Evolutionary conservation across 116 monocot species (phyloP).

Genomic region (Iris pallida): DNA sequence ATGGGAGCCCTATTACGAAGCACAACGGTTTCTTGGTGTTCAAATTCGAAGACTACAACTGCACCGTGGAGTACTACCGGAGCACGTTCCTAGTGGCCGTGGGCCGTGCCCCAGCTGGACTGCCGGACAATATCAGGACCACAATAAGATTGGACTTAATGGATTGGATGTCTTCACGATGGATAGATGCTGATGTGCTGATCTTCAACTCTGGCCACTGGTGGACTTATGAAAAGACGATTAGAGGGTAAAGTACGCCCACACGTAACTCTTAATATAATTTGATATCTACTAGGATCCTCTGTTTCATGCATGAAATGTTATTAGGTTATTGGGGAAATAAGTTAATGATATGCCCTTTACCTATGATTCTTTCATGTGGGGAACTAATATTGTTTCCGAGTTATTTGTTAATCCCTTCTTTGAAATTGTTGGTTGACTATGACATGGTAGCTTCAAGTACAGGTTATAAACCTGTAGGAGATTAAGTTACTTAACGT

Average conservation of each 20-base stretch:
- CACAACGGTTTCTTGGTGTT: constrained; percentile 69
- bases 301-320: too few relatives aligned
- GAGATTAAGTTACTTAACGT: too few relatives aligned
- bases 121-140: constrained; percentile 34
- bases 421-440: too few relatives aligned
- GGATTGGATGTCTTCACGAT: constrained; percentile 56
- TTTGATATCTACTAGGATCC: too few relatives aligned
- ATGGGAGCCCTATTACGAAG: constrained; percentile 70
- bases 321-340: not conserved
- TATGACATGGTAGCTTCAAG: too few relatives aligned
- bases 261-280: not conserved
- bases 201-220: constrained; percentile 85
- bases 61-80: constrained; percentile 77
- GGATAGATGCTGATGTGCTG: constrained; percentile 66
- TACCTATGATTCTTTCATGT: too few relatives aligned
- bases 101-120: constrained; percentile 39
- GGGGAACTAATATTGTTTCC: too few relatives aligned
- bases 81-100: constrained; percentile 60
- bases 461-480: too few relatives aligned
- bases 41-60: constrained; percentile 65
- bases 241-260: constrained; percentile 39
- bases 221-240: constrained; percentile 89
- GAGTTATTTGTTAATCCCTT: too few relatives aligned
- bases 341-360: too few relatives aligned
- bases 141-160: constrained; percentile 53